Percentiles rank a stretch among this genome's conserved stretches.
These are phyloP conservation scores for Dryadomyces quercus-mongolicae DNA, from an alignment of 2,329 filamentous ascomycete genomes.

Conservation along the genomic window DNA sequence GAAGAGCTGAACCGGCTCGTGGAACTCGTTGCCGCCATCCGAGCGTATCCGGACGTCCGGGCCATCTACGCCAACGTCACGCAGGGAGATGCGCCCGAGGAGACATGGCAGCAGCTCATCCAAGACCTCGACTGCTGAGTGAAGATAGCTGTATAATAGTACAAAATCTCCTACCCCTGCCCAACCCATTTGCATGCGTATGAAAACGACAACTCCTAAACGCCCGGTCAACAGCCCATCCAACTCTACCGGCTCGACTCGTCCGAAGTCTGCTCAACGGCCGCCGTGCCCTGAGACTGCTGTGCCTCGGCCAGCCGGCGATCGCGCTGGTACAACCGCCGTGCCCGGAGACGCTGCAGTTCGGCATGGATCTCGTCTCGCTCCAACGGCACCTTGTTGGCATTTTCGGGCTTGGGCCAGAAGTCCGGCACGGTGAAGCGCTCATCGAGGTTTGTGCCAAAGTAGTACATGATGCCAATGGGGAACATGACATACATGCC, in stretches of 20 bases:
- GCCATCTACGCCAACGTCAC: constrained; percentile 64
- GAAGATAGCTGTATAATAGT: not conserved
- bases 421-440: constrained; percentile 83
- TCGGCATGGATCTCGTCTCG: constrained; percentile 75
- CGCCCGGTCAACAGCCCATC: not conserved
- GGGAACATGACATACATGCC: constrained; percentile 98
- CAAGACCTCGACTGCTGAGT: constrained; percentile 23
- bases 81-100: constrained; percentile 37
- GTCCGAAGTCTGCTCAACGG: constrained; percentile 1
- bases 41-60: constrained; percentile 62
- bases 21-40: constrained; percentile 45
- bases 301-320: constrained; percentile 30
- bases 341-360: constrained; percentile 55
- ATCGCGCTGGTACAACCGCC: constrained; percentile 67
- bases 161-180: constrained; percentile 1
- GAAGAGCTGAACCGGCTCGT: constrained; percentile 44
- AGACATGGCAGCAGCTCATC: constrained; percentile 40
- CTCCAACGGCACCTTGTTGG: constrained; percentile 65
- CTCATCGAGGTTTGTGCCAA: constrained; percentile 92
- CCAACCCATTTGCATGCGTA: not conserved
- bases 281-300: constrained; percentile 13
- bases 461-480: constrained; percentile 99
- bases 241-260: constrained; percentile 1
- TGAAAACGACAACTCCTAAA: not conserved
- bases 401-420: constrained; percentile 76